Evolutionary conservation across 1,284 basidiomycete species (phyloP), one percentile per base, ranked within the genome.

Genomic region (Hypsizygus ulmarius): DNA sequence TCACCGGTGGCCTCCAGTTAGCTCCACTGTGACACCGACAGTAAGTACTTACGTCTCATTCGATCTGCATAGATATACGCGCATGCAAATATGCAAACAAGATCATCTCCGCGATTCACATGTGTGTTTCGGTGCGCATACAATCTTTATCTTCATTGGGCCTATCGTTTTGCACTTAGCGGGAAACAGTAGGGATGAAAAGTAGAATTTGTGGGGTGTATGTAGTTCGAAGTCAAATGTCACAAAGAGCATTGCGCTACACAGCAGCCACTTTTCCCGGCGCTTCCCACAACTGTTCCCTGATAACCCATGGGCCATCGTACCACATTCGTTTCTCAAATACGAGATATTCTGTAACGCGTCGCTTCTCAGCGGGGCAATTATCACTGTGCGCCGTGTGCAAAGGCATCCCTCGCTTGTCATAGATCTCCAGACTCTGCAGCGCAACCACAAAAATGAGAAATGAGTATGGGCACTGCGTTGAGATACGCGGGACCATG

Each of bases 281-380:
- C 21, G 39, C 29, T 15, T 64, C 60, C 63, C 65, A 78, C 15
- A 81, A 56, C 58, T 80, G 77, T 49, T 81, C 80, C 48, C 78
- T 70, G 47, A 87, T 72, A 47, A 71, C 67, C 86, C 86, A 89
- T 9, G 81, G 80, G 0, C 70, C 68, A 43, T 78, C 72, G 49
- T 78, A 77, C 82, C 86, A 89, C 68, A 82, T 79, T 47, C 78
- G 74, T 60, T 84, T 87, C 66, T 89, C 86, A 43, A 87, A 65
- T 2, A 87, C 68, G 7, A 88, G 64, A 56, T 86, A 84, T 59
- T 89, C 85, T 3, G 79, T 77, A 5, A 88, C 81, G 10, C 75
- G 74, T 52, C 68, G 70, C n/a, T 71, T 69, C 29, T 71, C 65
- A 1, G 77, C 61, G 55, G 66, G 53, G 45, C 66, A 43, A 15